Evolutionary conservation across 2,329 filamentous ascomycete genomes (phyloP).

Genomic region (Paecilomyces fulvus): DNA sequence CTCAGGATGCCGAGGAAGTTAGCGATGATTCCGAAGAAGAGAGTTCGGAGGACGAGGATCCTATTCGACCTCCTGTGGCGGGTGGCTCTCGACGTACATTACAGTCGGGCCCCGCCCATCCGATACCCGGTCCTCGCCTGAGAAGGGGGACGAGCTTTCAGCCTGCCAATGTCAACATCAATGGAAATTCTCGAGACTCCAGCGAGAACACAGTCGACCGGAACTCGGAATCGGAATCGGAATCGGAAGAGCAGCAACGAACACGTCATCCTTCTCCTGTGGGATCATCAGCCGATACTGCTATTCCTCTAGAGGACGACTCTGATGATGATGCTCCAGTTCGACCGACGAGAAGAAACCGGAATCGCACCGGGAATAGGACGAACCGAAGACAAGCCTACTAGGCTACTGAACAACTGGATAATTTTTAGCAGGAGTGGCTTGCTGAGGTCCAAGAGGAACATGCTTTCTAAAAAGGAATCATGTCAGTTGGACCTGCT

Average conservation of each 20-base stretch:
- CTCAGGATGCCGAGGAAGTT: conserved; percentile 3
- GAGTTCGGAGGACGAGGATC: conserved; percentile 9
- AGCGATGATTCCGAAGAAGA: conserved; percentile 6
- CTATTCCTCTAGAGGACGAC: conserved; percentile 20
- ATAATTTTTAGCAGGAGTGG: not conserved
- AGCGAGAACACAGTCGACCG: conserved; percentile 6
- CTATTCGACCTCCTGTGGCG: conserved; percentile 3
- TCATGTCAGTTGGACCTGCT: not conserved
- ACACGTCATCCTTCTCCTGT: not conserved
- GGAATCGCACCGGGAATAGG: conserved; percentile 6
- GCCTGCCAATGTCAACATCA: not conserved
- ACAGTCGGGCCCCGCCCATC: not conserved
- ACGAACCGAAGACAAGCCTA: not conserved
- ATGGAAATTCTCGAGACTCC: conserved; percentile 1
- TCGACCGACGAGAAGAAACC: conserved; percentile 13
- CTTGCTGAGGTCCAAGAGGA: not conserved
- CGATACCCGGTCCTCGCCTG: not conserved
- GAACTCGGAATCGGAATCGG: not conserved
- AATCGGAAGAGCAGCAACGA: not conserved
- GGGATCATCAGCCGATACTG: conserved; percentile 14
- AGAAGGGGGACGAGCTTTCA: not conserved
- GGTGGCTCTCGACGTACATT: conserved; percentile 4
- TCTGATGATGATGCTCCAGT: conserved; percentile 20
- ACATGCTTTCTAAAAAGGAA: not conserved
- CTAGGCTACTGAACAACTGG: not conserved